Conservation (phyloP, 495 filamentous ascomycete genomes). For the Aspergillus sparsus region DNA sequence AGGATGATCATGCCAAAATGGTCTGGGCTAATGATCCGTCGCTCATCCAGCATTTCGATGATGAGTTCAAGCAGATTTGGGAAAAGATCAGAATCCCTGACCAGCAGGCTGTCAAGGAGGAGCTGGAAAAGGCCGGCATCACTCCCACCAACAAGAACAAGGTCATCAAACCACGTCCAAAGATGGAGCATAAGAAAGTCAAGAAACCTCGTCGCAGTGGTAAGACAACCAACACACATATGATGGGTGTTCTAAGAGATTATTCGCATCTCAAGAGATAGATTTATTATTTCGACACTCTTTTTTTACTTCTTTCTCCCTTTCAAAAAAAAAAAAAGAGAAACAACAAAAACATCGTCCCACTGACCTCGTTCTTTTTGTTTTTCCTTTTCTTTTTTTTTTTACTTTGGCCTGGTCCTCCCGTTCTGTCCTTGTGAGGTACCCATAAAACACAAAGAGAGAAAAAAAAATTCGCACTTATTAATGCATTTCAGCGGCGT, state of each 20-base stretch:
- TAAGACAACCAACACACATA: slow-evolving; percentile 90
- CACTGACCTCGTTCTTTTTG: background rate
- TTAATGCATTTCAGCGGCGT: slow-evolving; percentile 11
- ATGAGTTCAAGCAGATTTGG: slow-evolving; percentile 83
- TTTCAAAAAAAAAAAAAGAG: too few species aligned
- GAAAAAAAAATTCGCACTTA: background rate
- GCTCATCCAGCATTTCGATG: slow-evolving; percentile 71
- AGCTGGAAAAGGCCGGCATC: slow-evolving; percentile 69
- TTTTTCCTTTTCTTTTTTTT: too few species aligned
- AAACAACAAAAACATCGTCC: background rate
- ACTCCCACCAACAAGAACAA: slow-evolving; percentile 76
- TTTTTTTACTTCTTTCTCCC: too few species aligned
- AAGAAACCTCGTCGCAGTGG: slow-evolving; percentile 69
- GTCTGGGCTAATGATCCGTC: slow-evolving; percentile 88
- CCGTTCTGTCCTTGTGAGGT: background rate
- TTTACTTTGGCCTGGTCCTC: too few species aligned
- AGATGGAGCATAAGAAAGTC: slow-evolving; percentile 59
- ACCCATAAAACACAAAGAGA: background rate
- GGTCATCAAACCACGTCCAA: slow-evolving; percentile 58
- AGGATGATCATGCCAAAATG: slow-evolving; percentile 80
- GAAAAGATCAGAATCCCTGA: slow-evolving; percentile 75
- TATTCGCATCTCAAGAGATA: slow-evolving; percentile 65
- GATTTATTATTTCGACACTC: background rate
- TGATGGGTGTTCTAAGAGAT: slow-evolving; percentile 84
- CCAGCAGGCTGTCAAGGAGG: slow-evolving; percentile 70